Base-by-base conservation (phyloP, 306 rosid species). In the Benincasa hispida region DNA sequence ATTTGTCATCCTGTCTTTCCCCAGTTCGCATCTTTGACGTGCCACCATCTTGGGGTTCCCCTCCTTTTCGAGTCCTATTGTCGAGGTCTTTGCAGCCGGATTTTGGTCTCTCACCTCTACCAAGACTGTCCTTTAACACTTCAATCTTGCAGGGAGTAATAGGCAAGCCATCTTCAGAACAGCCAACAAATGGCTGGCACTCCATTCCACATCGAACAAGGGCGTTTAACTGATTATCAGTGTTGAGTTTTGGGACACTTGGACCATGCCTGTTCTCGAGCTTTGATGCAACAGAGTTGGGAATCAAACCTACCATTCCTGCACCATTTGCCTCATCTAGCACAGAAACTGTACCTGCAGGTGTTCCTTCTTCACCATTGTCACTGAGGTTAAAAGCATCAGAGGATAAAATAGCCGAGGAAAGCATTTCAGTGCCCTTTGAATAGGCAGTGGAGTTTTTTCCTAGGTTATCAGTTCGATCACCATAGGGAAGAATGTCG, bases 131-230 rank as follows among this genome's bases (percentile, higher is more conserved):
- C 83, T 90, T 91, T 6, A 88, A 86, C 51, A 82, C 75, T 80
- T 91, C 96, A 82, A 90, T 39, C 86, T 87, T 94, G 86, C 91
- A 82, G 28, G 98, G 98, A 76, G 98, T 94, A 60, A 82, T 88
- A 50, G 96, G 98, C 85, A 94, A 83, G 76, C 91, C 86, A 76
- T 87, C 92, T 79, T 86, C 89, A 14, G 90, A 86, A 81, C 83
- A 83, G 82, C 81, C 76, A 21, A 80, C 79, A 19, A 84, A 83
- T 0, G 87, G 94, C 77, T 87, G 84, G 50, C 95, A 76, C 76
- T 85, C 95, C 84, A 86, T 81, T 74, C 93, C 93, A 19, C 87
- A 84, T 75, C 82, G 89, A 79, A 81, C 86, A 1, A 85, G 88
- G 27, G 89, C 80, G 53, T 83, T 84, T 35, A 82, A 82, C 34